Conservation (phyloP, 2,329 filamentous ascomycete genomes). For the Sarocladium strictum region DNA sequence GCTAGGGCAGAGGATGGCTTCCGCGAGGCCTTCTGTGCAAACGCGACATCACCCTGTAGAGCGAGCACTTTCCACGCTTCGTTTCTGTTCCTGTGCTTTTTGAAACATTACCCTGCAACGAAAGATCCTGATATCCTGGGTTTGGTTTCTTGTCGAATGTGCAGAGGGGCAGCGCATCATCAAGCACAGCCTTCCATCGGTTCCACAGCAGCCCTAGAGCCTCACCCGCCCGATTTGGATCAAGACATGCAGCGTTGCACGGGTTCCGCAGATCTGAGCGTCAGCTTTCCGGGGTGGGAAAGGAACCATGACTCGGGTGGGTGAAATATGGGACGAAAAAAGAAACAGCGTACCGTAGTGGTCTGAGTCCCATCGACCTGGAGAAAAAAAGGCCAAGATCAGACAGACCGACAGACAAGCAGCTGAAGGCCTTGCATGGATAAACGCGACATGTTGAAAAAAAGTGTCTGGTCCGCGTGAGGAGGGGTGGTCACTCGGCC, state of each 20-base stretch:
- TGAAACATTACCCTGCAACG: no score
- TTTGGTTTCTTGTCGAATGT: no score
- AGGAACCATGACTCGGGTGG: not conserved
- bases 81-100: no score
- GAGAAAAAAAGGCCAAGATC: no score
- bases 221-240: not conserved
- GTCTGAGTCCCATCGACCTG: no score
- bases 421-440: not conserved
- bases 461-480: not conserved
- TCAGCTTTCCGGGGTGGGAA: not conserved
- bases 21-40: no score
- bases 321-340: slow-evolving; percentile 2
- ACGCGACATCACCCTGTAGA: no score
- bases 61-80: no score
- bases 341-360: not conserved
- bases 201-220: not conserved
- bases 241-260: not conserved
- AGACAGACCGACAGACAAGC: no score
- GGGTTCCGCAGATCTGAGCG: not conserved
- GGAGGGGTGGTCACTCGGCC: not conserved
- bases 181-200: not conserved
- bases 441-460: not conserved
- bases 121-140: no score
- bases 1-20: no score
- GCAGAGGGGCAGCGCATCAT: no score